Evolutionary conservation across 2,329 filamentous ascomycete genomes (phyloP), one percentile per base, ranked within the genome.

Genomic region (Fusarium sp.): DNA sequence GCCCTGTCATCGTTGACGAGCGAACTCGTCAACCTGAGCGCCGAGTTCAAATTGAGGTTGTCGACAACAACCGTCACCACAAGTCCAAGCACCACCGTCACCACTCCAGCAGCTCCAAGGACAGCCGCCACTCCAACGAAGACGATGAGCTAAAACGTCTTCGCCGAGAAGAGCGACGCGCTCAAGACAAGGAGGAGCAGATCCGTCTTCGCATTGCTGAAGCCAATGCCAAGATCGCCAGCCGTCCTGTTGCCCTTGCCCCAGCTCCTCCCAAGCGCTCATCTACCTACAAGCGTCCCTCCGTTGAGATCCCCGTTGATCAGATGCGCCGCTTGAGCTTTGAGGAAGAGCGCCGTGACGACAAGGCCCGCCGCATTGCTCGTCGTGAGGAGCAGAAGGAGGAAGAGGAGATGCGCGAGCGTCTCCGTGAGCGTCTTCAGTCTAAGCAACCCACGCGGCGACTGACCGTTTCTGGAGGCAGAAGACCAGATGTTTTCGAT

Each of bases 141-240:
- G 76, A 77, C 18, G 74, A 77, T 30, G 71, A 74, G 42, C 76
- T 37, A 2, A 37, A 76, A 25, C 69, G 67, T 18, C 68, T 58
- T 51, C 65, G 67, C 25, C 61, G 74, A 18, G 77, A 77, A 54
- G 76, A 80, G 61, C 72, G 74, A 54, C 73, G 64, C 13, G 57
- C 45, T 5, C 68, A 75, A 20, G 75, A 80, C 61, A 62, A 74
- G 22, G 72, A 75, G 51, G 65, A 76, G 8, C 76, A 77, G 34
- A 69, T 79, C 4, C 75, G 75, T 30, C 66, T 72, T 11, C 78
- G 79, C 69, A 83, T 85, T 57, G 78, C 77, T 11, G 77, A 77
- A 58, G 81, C 81, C 57, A 85, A 85, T 56, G 78, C 78, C 32
- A 79, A 80, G 59, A 85, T 85, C 56, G 76, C 79, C 60, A 77